These are phyloP conservation scores for Polyplosphaeria fusca DNA, from an alignment of 495 filamentous ascomycete genomes.

Conservation along the genomic window DNA sequence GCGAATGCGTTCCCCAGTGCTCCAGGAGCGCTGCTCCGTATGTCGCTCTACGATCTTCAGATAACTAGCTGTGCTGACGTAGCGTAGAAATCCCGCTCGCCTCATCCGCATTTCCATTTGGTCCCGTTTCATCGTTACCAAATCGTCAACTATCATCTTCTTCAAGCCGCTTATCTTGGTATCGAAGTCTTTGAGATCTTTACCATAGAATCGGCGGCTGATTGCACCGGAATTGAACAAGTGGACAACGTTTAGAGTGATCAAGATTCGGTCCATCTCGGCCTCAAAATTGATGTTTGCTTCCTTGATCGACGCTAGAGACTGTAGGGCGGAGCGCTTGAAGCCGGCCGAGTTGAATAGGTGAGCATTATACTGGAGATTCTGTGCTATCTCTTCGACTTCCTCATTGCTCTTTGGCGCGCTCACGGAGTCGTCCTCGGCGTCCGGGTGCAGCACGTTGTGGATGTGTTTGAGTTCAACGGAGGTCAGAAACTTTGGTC, in stretches of 20 bases:
- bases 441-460: constrained; percentile 4
- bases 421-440: neutral
- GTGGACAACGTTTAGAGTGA: constrained; percentile 3
- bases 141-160: constrained; percentile 12
- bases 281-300: constrained; percentile 17
- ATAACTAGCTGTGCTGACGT: constrained; percentile 4
- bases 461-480: constrained; percentile 13
- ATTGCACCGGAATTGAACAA: constrained; percentile 2
- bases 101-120: constrained; percentile 24
- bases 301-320: neutral
- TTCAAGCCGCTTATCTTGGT: constrained; percentile 1
- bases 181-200: constrained; percentile 5
- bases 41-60: constrained; percentile 12
- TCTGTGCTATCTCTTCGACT: constrained; percentile 23
- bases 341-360: constrained; percentile 9
- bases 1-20: constrained; percentile 11
- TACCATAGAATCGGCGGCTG: constrained; percentile 10
- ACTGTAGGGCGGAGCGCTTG: neutral
- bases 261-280: constrained; percentile 15
- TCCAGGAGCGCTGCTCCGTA: too few species aligned
- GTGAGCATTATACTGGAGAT: constrained; percentile 21
- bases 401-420: constrained; percentile 13
- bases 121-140: constrained; percentile 16
- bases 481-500: constrained; percentile 9
- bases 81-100: constrained; percentile 11